A percentile compares a stretch with the other conserved stretches of the same genome.
Conservation (phyloP, 805 yeast genomes). For the Ogataea zsoltii region DNA sequence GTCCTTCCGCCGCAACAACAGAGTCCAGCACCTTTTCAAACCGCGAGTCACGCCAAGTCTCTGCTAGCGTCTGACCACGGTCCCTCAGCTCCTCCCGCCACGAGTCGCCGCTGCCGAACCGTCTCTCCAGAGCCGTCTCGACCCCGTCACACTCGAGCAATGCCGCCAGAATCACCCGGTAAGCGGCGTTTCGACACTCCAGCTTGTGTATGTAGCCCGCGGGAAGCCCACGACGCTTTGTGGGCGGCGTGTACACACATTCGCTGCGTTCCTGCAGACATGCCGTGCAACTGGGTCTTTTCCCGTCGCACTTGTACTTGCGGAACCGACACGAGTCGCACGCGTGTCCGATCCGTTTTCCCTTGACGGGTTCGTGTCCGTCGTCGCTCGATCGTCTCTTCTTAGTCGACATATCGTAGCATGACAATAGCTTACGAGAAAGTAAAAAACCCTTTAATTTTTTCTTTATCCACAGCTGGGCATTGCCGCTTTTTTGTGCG, state of each 20-base stretch:
- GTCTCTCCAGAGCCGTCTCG: background rate
- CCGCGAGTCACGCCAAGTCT: too few relatives aligned
- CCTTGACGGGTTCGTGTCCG: background rate
- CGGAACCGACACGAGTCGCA: slow-evolving; percentile 5
- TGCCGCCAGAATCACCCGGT: slow-evolving; percentile 1
- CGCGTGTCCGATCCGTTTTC: slow-evolving; percentile 4
- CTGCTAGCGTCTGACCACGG: too few relatives aligned
- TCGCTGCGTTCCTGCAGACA: slow-evolving; percentile 1
- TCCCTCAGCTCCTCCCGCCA: background rate
- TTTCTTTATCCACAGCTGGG: too few relatives aligned
- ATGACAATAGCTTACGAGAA: background rate
- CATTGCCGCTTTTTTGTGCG: background rate
- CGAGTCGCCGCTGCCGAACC: background rate
- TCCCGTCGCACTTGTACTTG: slow-evolving; percentile 7
- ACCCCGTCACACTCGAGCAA: background rate
- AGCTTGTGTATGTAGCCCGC: slow-evolving; percentile 6
- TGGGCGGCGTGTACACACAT: slow-evolving; percentile 4
- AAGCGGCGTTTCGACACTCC: slow-evolving; percentile 3
- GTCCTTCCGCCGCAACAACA: too few relatives aligned
- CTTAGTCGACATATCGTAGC: slow-evolving; percentile 3
- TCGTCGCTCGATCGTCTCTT: slow-evolving; percentile 1
- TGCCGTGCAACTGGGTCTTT: slow-evolving; percentile 3
- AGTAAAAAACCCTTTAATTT: too few relatives aligned
- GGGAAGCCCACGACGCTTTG: slow-evolving; percentile 4
- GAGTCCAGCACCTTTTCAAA: too few relatives aligned